Percentiles rank a stretch among this genome's conserved stretches.
phyloP scores from a whole-genome alignment of 352 stramenopile species.

The Pythium dissimile region DNA sequence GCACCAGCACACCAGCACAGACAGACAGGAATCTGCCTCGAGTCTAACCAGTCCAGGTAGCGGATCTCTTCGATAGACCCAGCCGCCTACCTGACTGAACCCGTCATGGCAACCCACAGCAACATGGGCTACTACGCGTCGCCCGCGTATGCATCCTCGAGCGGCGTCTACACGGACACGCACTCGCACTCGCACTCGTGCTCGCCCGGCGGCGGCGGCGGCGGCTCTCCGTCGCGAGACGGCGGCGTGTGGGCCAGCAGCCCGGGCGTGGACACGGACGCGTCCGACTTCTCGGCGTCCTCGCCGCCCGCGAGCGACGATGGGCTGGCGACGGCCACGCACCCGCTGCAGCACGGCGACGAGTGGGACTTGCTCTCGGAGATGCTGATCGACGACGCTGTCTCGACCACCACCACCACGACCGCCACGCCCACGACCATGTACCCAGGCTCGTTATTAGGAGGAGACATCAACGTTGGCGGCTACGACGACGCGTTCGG shows the following conservation, averaged over 20 bases:
- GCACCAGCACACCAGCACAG: too few relatives aligned
- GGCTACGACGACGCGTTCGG: conserved; percentile 8
- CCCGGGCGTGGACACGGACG: conserved; percentile 24
- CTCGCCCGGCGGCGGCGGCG: too few relatives aligned
- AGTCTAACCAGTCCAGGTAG: not conserved
- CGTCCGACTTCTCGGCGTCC: conserved; percentile 27
- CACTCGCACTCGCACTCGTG: not conserved
- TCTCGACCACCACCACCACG: conserved; percentile 12
- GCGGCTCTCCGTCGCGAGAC: not conserved
- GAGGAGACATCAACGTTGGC: not conserved
- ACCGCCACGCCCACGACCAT: conserved; percentile 5
- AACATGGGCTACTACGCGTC: conserved; percentile 2
- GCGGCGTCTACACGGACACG: not conserved
- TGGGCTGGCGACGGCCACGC: conserved; percentile 1
- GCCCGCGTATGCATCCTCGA: too few relatives aligned
- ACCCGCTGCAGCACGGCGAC: conserved; percentile 5
- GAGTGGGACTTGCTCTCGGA: conserved; percentile 64
- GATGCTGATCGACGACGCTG: conserved; percentile 47
- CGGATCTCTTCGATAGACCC: too few relatives aligned
- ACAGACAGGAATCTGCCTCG: too few relatives aligned
- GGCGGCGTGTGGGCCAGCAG: not conserved
- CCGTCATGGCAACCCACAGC: not conserved
- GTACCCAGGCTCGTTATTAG: conserved; percentile 2
- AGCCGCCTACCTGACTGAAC: too few relatives aligned
- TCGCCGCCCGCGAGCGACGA: conserved; percentile 29